phyloP scores from a whole-genome alignment of 345 rosid genomes.

The Garcia nutans region DNA sequence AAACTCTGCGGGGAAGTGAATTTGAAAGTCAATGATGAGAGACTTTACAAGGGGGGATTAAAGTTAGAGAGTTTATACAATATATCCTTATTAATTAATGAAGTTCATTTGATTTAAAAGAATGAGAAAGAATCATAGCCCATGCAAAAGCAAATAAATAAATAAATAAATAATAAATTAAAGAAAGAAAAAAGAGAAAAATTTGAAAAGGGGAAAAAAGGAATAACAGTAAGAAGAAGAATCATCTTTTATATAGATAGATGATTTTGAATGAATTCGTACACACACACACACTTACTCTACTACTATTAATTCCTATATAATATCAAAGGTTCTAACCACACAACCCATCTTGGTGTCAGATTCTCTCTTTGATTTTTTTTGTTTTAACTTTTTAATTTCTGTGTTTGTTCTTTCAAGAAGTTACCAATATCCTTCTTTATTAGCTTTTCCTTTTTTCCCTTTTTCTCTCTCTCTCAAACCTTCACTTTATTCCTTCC shows the following conservation, averaged over 20 bases:
- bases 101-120: conserved; percentile 16
- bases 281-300: conserved; percentile 16
- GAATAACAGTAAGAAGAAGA: conserved; percentile 44
- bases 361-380: conserved; percentile 41
- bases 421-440: conserved; percentile 60
- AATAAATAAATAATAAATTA: neutral
- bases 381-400: conserved; percentile 13
- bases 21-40: conserved; percentile 4
- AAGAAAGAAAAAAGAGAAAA: conserved; percentile 16
- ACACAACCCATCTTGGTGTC: conserved; percentile 53
- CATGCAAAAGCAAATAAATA: neutral
- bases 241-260: conserved; percentile 39
- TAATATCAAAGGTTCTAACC: conserved; percentile 24
- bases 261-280: conserved; percentile 47
- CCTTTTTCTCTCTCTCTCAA: conserved; percentile 21
- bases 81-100: neutral
- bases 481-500: conserved; percentile 55
- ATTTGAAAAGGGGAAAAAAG: neutral
- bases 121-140: conserved; percentile 15
- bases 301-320: neutral
- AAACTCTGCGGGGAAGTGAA: too few relatives aligned
- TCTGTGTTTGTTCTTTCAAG: conserved; percentile 49
- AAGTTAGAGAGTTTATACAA: neutral
- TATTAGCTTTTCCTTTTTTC: conserved; percentile 34
- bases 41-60: conserved; percentile 3